Conservation (phyloP, 805 yeast genomes). For the Kuraishia molischiana region DNA sequence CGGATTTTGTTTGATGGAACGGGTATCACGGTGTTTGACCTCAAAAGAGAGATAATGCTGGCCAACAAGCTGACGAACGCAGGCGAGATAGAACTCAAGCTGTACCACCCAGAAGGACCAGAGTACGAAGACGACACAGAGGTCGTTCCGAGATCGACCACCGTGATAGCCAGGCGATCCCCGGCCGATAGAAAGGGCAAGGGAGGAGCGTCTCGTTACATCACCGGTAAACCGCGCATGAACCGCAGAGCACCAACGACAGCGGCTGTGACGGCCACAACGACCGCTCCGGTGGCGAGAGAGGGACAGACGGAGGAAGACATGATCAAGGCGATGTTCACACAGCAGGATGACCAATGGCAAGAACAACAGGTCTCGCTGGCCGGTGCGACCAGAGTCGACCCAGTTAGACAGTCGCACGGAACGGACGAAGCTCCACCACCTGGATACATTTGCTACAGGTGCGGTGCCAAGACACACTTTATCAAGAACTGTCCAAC, state of each 20-base stretch:
- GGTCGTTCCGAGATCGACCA: constrained; percentile 83
- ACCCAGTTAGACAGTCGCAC: constrained; percentile 14
- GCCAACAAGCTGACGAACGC: constrained; percentile 79
- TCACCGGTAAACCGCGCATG: constrained; percentile 60
- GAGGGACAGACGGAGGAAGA: constrained; percentile 69
- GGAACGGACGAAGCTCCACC: constrained; percentile 74
- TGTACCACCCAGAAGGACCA: constrained; percentile 53
- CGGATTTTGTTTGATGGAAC: constrained; percentile 91
- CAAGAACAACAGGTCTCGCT: constrained; percentile 85
- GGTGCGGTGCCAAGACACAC: constrained; percentile 94
- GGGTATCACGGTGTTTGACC: constrained; percentile 88
- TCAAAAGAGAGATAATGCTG: constrained; percentile 80
- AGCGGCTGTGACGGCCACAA: constrained; percentile 9
- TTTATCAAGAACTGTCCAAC: constrained; percentile 97
- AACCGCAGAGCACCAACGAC: constrained; percentile 11
- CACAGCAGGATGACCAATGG: constrained; percentile 92
- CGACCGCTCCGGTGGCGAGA: constrained; percentile 13
- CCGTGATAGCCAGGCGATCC: constrained; percentile 70
- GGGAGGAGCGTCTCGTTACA: constrained; percentile 60
- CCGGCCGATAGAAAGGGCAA: constrained; percentile 46
- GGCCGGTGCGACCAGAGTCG: constrained; percentile 75
- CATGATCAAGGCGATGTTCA: constrained; percentile 82
- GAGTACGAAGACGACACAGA: constrained; percentile 80
- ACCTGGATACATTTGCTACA: constrained; percentile 90
- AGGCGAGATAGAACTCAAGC: constrained; percentile 66